Percentiles rank a stretch among this genome's conserved stretches.
phyloP scores from a whole-genome alignment of 2,329 filamentous ascomycete species.

The Leptodontidium sp. region DNA sequence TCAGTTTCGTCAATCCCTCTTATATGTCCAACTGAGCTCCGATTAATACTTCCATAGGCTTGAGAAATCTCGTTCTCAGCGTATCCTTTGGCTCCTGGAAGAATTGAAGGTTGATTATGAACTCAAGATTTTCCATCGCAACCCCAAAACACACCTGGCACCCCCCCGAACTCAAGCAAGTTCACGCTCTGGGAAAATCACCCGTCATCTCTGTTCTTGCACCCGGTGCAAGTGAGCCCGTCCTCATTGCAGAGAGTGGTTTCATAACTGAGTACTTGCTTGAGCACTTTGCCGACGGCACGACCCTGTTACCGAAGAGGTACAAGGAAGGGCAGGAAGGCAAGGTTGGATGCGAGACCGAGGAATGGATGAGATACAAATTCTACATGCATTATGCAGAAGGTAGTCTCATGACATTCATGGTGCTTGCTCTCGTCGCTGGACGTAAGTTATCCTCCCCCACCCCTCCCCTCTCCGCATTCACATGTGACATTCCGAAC shows the following conservation, averaged over 20 bases:
- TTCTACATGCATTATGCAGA: constrained; percentile 87
- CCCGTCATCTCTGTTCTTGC: constrained; percentile 75
- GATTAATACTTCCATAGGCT: constrained; percentile 40
- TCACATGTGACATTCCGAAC: constrained; percentile 1
- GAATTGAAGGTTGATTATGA: constrained; percentile 79
- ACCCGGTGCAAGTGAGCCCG: constrained; percentile 51
- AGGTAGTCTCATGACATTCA: constrained; percentile 79
- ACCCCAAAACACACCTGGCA: constrained; percentile 68
- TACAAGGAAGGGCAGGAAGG: constrained; percentile 67
- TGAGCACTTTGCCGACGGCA: constrained; percentile 63
- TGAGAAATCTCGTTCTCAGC: constrained; percentile 58
- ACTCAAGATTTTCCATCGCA: constrained; percentile 79
- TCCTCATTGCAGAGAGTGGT: constrained; percentile 82
- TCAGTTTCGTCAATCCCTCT: constrained; percentile 40
- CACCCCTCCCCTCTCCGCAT: not conserved
- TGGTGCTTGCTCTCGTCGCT: constrained; percentile 71
- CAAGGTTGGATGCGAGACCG: constrained; percentile 66
- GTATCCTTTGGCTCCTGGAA: constrained; percentile 75
- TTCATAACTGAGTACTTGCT: constrained; percentile 84
- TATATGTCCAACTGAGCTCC: not conserved
- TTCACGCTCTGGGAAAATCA: constrained; percentile 89
- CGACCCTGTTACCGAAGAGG: constrained; percentile 58
- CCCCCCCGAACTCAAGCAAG: constrained; percentile 75
- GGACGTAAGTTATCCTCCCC: constrained; percentile 50
- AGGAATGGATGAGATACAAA: constrained; percentile 65